Evolutionary conservation across 1,284 basidiomycete species (phyloP).

Genomic region (Xerocomus cyaneibrunnescens): DNA sequence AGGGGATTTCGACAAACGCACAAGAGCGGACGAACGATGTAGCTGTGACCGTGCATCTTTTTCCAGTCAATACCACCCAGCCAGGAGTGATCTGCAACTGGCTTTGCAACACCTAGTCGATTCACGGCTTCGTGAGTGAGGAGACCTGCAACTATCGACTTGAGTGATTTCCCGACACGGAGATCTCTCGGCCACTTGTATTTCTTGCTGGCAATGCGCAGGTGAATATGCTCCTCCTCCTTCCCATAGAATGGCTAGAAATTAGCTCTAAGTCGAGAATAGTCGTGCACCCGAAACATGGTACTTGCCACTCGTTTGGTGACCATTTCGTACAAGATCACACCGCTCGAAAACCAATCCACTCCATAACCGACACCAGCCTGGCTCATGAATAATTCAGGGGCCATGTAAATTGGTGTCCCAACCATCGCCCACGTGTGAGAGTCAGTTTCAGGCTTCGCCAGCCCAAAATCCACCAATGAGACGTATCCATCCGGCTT

Average conservation of each 20-base stretch:
- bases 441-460: conserved; percentile 42
- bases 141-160: conserved; percentile 42
- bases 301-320: conserved; percentile 52
- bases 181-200: conserved; percentile 38
- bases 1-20: background rate
- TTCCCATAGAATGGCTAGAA: conserved; percentile 38
- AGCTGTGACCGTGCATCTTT: conserved; percentile 41
- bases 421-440: conserved; percentile 44
- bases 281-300: background rate
- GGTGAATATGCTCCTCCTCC: conserved; percentile 23
- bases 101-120: conserved; percentile 41
- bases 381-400: conserved; percentile 54
- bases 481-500: conserved; percentile 60
- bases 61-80: conserved; percentile 44
- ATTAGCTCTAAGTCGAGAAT: background rate
- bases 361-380: conserved; percentile 54
- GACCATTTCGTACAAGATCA: conserved; percentile 76
- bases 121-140: conserved; percentile 37
- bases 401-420: conserved; percentile 70
- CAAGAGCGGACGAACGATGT: conserved; percentile 39
- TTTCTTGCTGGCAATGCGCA: conserved; percentile 26
- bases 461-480: conserved; percentile 72
- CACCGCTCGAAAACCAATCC: conserved; percentile 78
- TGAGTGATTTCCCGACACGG: conserved; percentile 39
- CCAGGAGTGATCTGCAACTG: conserved; percentile 40